Conservation (phyloP, 176 grass and related monocot species). For the Tillandsia leiboldiana region DNA sequence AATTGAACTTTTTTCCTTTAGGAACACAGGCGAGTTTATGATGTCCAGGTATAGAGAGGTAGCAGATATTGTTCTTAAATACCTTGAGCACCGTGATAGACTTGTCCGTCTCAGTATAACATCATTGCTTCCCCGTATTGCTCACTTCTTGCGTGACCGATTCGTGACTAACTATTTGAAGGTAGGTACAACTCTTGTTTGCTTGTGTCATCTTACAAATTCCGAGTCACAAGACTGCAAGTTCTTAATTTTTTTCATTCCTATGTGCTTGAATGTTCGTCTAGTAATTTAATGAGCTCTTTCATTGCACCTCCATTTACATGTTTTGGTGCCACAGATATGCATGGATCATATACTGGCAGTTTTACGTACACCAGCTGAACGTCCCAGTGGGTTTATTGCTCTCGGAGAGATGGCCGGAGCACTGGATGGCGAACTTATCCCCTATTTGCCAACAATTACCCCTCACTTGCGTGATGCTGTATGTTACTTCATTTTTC, state of each 20-base stretch:
- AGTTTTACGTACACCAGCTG: constrained; percentile 82
- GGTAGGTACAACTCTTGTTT: constrained; percentile 23
- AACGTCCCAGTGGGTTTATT: constrained; percentile 89
- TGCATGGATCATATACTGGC: constrained; percentile 99
- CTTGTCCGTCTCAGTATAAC: constrained; percentile 98
- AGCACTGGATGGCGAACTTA: constrained; percentile 79
- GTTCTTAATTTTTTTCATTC: background rate
- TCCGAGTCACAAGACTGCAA: constrained; percentile 2
- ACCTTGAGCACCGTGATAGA: constrained; percentile 77
- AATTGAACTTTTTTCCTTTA: constrained; percentile 25
- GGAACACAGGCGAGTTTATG: constrained; percentile 99
- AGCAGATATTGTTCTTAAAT: constrained; percentile 93
- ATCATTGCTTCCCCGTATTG: constrained; percentile 97
- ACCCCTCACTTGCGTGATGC: constrained; percentile 78
- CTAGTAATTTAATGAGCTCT: background rate
- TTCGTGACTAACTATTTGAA: constrained; percentile 96
- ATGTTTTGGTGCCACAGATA: constrained; percentile 41
- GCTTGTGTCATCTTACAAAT: constrained; percentile 21
- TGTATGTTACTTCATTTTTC: constrained; percentile 30
- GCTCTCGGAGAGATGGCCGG: constrained; percentile 98
- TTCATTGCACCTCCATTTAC: background rate
- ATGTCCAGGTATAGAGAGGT: constrained; percentile 99
- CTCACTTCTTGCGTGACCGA: constrained; percentile 95
- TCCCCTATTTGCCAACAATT: constrained; percentile 78
- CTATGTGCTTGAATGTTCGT: background rate